Evolutionary conservation across 2,329 filamentous ascomycete species (phyloP), one percentile per base, ranked within the genome.

Genomic region (Neofusicoccum laricinum): DNA sequence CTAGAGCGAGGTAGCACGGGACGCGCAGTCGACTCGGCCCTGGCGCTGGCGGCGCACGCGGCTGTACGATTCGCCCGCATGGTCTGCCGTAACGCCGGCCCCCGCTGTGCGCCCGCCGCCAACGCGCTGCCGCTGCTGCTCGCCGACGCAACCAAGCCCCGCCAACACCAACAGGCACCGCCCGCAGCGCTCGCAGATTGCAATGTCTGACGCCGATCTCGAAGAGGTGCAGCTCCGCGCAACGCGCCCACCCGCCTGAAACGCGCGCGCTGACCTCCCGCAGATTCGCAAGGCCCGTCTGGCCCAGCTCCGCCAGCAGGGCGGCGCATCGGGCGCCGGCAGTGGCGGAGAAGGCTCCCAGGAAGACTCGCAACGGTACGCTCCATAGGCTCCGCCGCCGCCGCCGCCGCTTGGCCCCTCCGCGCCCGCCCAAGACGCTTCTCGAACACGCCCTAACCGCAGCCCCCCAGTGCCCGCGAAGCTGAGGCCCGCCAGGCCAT

Each of bases 201-300:
- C 51, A 61, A 90, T 90, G 87, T 84, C 85, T 34, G 87, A 90
- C 80, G 81, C 85, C 70, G 87, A 90, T 74, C 79, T 90, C 65
- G 87, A 89, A 75, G 85, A 88, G 77, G 85, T 85, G 69, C 67
- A 34, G 71, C 66, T 51, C 46, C 63, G 5, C 21, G 36, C 64
- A 25, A 19, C 43, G 50, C n/a, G 63, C 63, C 49, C 40, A 55
- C n/a, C 30, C 50, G 36, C 32, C 38, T 55, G 25, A 36, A 62
- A 17, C 57, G 30, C 25, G 61, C 41, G 51, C 38, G 62, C 66
- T 66, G 21, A 68, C 51, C 50, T 62, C 49, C 58, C 66, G 17
- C 73, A 97, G 90, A 97, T 98, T 75, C 85, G 94, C 76, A 90
- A 92, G 78, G 94, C 94, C 72, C 92, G 95, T 67, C 88, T 97